These are phyloP conservation scores for Myrmaecium sp. DNA, from an alignment of 2,329 filamentous ascomycete genomes.

Conservation along the genomic window DNA sequence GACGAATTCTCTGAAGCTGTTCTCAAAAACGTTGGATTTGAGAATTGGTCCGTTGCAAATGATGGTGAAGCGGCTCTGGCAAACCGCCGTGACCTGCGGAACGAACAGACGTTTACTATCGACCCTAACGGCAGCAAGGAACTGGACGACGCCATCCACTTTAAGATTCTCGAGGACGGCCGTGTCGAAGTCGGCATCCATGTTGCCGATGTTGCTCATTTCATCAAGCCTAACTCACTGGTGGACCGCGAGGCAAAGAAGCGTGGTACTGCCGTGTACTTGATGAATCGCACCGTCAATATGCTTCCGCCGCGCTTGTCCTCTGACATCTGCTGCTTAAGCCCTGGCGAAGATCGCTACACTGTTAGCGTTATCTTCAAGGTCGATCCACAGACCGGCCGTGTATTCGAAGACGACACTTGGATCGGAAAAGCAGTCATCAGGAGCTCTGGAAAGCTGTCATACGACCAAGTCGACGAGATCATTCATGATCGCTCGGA, in stretches of 20 bases:
- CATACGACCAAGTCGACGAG: slow-evolving; percentile 71
- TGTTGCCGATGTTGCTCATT: slow-evolving; percentile 87
- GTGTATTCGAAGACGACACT: slow-evolving; percentile 65
- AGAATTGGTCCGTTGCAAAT: slow-evolving; percentile 75
- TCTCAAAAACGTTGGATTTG: slow-evolving; percentile 75
- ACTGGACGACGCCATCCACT: slow-evolving; percentile 81
- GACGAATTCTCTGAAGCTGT: slow-evolving; percentile 98
- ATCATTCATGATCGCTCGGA: slow-evolving; percentile 53
- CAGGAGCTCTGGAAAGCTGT: slow-evolving; percentile 75
- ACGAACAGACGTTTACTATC: slow-evolving; percentile 78
- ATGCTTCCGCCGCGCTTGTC: slow-evolving; percentile 79
- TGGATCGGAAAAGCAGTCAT: slow-evolving; percentile 92
- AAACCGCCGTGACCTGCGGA: slow-evolving; percentile 75
- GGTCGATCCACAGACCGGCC: slow-evolving; percentile 65
- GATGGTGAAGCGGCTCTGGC: slow-evolving; percentile 62
- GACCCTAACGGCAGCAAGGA: slow-evolving; percentile 78
- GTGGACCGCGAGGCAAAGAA: slow-evolving; percentile 97
- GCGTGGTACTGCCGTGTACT: slow-evolving; percentile 85
- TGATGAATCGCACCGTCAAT: slow-evolving; percentile 76
- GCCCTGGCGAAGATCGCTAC: slow-evolving; percentile 74
- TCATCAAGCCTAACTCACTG: slow-evolving; percentile 88
- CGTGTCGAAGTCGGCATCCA: slow-evolving; percentile 90
- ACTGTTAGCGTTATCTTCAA: slow-evolving; percentile 88
- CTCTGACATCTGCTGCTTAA: slow-evolving; percentile 72
- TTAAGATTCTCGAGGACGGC: slow-evolving; percentile 69